Conservation (phyloP, 495 filamentous ascomycete genomes). For the Daldinia caldariorum region DNA sequence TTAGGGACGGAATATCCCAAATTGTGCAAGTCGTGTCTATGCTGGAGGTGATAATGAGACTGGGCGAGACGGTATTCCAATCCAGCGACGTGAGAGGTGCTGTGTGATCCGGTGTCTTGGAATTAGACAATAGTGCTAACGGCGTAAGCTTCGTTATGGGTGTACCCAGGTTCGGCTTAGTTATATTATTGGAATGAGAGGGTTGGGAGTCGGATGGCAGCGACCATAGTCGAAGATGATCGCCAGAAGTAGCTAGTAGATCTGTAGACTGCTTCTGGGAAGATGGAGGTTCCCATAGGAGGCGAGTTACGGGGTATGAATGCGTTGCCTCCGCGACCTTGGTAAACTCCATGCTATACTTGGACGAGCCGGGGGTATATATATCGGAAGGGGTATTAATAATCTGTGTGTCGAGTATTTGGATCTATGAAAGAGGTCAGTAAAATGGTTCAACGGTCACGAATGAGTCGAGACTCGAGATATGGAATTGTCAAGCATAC, state of each 20-base stretch:
- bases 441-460: conserved; percentile 1
- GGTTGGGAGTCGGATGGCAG: conserved; percentile 67
- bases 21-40: conserved; percentile 99
- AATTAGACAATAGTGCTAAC: conserved; percentile 92
- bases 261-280: conserved; percentile 96
- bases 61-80: conserved; percentile 97
- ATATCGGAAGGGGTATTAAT: conserved; percentile 76
- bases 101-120: conserved; percentile 97
- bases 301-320: conserved; percentile 95
- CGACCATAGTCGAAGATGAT: conserved; percentile 96
- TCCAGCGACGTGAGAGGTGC: conserved; percentile 95
- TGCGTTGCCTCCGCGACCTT: conserved; percentile 98
- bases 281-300: conserved; percentile 98
- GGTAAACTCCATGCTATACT: conserved; percentile 85
- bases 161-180: conserved; percentile 68
- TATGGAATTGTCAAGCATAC: conserved; percentile 60
- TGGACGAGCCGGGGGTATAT: conserved; percentile 71
- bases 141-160: conserved; percentile 89
- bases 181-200: conserved; percentile 77
- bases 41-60: conserved; percentile 96
- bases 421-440: conserved; percentile 70
- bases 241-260: conserved; percentile 93
- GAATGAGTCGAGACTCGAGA: neutral
- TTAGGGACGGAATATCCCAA: conserved; percentile 98
- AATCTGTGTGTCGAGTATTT: conserved; percentile 92